Conservation (phyloP, 768 basidiomycete species). For the Kwoniella newhampshirensis region DNA sequence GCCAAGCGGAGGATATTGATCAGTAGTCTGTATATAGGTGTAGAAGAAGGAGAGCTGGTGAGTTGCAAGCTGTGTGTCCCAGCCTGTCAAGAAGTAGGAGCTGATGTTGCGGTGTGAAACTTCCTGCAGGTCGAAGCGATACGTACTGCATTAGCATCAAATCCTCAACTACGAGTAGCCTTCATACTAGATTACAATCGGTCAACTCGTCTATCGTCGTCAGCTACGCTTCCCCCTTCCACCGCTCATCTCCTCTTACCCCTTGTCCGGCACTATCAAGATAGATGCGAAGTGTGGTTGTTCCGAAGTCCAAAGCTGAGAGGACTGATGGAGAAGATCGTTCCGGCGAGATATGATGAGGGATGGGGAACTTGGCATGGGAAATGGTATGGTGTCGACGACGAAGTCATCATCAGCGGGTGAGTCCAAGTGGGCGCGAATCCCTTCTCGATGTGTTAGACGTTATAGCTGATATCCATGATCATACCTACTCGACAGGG, state of each 20-base stretch:
- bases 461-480: not conserved
- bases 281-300: slow-evolving; percentile 72
- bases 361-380: slow-evolving; percentile 99
- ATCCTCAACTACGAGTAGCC: slow-evolving; percentile 65
- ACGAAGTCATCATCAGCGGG: slow-evolving; percentile 92
- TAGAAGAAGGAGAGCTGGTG: slow-evolving; percentile 72
- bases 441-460: slow-evolving; percentile 33
- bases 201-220: slow-evolving; percentile 51
- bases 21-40: slow-evolving; percentile 58
- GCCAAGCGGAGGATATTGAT: slow-evolving; percentile 80
- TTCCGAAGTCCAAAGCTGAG: slow-evolving; percentile 84
- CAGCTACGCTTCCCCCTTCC: slow-evolving; percentile 58
- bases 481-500: slow-evolving; percentile 65
- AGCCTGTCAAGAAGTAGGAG: too few relatives aligned
- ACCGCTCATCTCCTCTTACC: slow-evolving; percentile 63
- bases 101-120: not conserved
- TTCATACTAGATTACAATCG: slow-evolving; percentile 74
- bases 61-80: slow-evolving; percentile 36
- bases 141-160: slow-evolving; percentile 61
- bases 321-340: slow-evolving; percentile 68
- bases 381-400: slow-evolving; percentile 90
- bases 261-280: slow-evolving; percentile 68
- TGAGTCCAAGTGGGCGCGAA: slow-evolving; percentile 54
- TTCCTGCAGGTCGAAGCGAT: slow-evolving; percentile 67
- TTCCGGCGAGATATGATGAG: slow-evolving; percentile 93